phyloP scores from a whole-genome alignment of 371 early-diverging fungal genomes.

The Mucor plumbeus region DNA sequence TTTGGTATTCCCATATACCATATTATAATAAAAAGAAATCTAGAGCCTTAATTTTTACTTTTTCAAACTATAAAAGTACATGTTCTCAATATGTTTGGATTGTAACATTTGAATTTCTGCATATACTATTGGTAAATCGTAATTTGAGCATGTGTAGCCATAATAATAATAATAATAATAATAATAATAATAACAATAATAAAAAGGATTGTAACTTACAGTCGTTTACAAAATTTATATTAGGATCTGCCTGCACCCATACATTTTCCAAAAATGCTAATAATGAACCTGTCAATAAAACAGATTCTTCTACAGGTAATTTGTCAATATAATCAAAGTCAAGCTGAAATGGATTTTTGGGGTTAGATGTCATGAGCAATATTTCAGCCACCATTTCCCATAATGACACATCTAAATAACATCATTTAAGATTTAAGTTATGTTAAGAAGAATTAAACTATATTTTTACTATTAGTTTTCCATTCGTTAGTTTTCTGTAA shows the following conservation, averaged over 20 bases:
- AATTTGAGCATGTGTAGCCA: not conserved
- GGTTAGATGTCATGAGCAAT: constrained; percentile 54
- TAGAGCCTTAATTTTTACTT: not conserved
- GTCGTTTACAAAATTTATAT: constrained; percentile 44
- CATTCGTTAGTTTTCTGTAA: constrained; percentile 64
- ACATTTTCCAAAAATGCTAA: constrained; percentile 69
- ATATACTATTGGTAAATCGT: not conserved
- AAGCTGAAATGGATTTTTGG: constrained; percentile 76
- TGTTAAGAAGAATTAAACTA: not conserved
- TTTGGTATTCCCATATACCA: not conserved
- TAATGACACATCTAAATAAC: constrained; percentile 61
- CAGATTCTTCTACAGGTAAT: constrained; percentile 65
- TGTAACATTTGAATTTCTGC: constrained; percentile 14
- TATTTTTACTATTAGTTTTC: constrained; percentile 40
- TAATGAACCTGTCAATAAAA: constrained; percentile 71
- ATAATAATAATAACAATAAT: not conserved
- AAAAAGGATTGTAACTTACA: constrained; percentile 30
- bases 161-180: not conserved
- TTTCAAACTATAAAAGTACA: constrained; percentile 10
- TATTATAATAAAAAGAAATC: not conserved
- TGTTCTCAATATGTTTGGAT: constrained; percentile 16
- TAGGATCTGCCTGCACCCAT: constrained; percentile 54
- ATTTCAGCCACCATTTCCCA: constrained; percentile 86
- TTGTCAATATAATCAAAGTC: constrained; percentile 63
- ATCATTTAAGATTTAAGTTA: not conserved